Evolutionary conservation across 192 early-diverging fungal genomes (phyloP), one percentile per base, ranked within the genome.

Genomic region (Bifiguratus adelaidae): DNA sequence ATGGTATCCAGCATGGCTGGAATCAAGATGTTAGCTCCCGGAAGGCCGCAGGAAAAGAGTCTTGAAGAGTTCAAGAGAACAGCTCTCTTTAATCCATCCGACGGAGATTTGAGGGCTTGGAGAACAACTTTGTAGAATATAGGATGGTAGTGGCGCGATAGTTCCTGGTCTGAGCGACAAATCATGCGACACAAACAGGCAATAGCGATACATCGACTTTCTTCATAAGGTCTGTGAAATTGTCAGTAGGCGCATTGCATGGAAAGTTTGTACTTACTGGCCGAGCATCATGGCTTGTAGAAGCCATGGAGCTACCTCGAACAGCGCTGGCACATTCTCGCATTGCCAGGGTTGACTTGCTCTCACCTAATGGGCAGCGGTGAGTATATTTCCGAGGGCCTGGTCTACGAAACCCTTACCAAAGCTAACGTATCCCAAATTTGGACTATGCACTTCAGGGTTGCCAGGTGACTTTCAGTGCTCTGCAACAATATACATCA

Each of bases 291-390:
- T 67, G 0, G 85, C 81, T 56, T 89, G 68, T 33, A 92, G 82
- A 18, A 91, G 51, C 85, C 86, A 89, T 2, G 80, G 70, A 5
- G 78, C 60, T 53, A 88, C 78, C 30, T 91, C 83, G 35, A 82
- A 87, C 0, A 89, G 60, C 4, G 77, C 64, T 2, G 88, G 88
- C 43, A 80, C 76, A 13, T 60, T 22, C n/a, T 58, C 44, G 21
- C 65, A 50, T 7, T 63, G 60, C 43, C 65, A 89, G 2, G 77
- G 74, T 51, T 88, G 80, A 13, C 56, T 35, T 9, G 42, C 34
- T 7, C 78, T 73, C 8, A 79, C 65, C 67, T 80, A 42, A 23
- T 26, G 5, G 20, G 19, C n/a, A 32, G 25, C 33, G 18, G 13
- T n/a, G 13, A 35, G 2, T 35, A 16, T 35, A n/a, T n/a, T 13